Percentiles rank a stretch among this genome's conserved stretches.
Conservation (phyloP, 2,329 filamentous ascomycete genomes). For the Sporothrix inflata region DNA sequence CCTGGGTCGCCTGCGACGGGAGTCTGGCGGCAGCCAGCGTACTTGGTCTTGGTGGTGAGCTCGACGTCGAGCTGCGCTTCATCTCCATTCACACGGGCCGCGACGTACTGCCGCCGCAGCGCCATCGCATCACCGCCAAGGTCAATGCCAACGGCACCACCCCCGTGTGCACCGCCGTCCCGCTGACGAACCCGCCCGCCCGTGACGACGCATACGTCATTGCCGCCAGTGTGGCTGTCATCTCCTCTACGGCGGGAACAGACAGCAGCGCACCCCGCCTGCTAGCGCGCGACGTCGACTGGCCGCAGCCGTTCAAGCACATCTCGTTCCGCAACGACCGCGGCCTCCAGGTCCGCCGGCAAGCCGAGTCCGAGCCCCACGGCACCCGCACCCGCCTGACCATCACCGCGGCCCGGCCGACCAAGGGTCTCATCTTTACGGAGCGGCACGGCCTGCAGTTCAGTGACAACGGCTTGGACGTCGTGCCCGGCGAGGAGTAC, state of each 20-base stretch:
- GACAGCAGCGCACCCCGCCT: conserved; percentile 48
- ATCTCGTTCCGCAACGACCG: conserved; percentile 55
- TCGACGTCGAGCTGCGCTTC: background rate
- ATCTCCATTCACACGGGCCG: background rate
- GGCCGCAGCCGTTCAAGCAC: conserved; percentile 74
- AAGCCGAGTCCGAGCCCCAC: background rate
- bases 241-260: conserved; percentile 43
- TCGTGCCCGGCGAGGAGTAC: conserved; percentile 63
- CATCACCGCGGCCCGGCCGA: conserved; percentile 63
- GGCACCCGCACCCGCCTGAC: background rate
- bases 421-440: conserved; percentile 67
- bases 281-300: conserved; percentile 66
- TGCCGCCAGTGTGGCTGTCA: background rate
- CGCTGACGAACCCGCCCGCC: background rate
- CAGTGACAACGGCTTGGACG: conserved; percentile 67
- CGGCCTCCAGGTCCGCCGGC: conserved; percentile 43
- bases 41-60: background rate
- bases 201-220: background rate
- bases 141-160: conserved; percentile 8
- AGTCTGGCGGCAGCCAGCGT: background rate
- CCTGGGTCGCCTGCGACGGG: background rate
- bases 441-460: conserved; percentile 55
- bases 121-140: background rate
- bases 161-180: background rate
- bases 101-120: background rate